A percentile compares a stretch with the other conserved stretches of the same genome.
These are phyloP conservation scores for Fraxinus quadrangulata DNA, from an alignment of 257 asterid species.

Conservation along the genomic window DNA sequence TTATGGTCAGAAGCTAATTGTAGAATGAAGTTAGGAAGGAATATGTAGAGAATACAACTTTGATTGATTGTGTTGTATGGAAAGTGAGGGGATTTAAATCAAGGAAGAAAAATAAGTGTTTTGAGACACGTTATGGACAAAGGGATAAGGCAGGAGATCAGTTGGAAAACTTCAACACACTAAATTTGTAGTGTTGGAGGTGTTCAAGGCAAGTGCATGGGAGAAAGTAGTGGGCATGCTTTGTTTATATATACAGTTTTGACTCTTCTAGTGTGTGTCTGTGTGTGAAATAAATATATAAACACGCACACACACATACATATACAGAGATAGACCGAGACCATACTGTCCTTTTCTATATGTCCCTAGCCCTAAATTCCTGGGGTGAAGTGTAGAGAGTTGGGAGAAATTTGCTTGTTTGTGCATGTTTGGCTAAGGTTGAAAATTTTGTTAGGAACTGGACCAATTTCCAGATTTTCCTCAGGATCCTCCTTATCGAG, in stretches of 20 bases:
- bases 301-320: no score
- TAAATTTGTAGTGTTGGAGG: constrained; percentile 30
- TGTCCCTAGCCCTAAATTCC: constrained; percentile 27
- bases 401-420: background rate
- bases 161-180: constrained; percentile 12
- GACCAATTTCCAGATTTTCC: no score
- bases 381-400: constrained; percentile 33
- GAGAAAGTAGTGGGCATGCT: constrained; percentile 36
- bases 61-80: no score
- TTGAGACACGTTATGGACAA: constrained; percentile 43
- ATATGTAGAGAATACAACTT: background rate
- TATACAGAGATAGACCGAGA: background rate
- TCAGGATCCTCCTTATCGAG: no score
- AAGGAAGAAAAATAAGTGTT: constrained; percentile 13
- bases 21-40: background rate
- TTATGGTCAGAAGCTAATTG: constrained; percentile 14
- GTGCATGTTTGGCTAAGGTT: background rate
- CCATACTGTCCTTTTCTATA: constrained; percentile 26
- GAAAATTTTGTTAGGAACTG: no score
- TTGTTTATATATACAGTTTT: constrained; percentile 30
- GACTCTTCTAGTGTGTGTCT: background rate
- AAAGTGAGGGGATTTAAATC: constrained; percentile 15
- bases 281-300: background rate
- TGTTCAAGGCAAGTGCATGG: constrained; percentile 46
- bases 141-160: constrained; percentile 33